A percentile compares a stretch with the other conserved stretches of the same genome.
Evolutionary conservation across 768 basidiomycete species (phyloP).

Genomic region (Mycena leptocephala): DNA sequence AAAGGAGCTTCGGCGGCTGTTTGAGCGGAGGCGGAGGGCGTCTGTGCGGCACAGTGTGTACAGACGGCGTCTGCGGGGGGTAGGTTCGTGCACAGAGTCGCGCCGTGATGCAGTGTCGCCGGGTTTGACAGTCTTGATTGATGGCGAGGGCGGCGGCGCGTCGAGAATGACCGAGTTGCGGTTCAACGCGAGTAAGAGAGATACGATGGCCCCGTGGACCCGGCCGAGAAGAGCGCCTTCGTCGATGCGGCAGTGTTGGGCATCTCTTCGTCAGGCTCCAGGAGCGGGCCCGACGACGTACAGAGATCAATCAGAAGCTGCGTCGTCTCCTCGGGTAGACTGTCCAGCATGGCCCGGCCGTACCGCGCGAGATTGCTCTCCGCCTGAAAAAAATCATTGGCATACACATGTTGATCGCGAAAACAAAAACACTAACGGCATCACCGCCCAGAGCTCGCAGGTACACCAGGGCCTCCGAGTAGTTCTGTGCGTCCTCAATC

Average conservation of each 20-base stretch:
- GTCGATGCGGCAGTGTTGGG: constrained; percentile 42
- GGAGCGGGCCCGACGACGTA: constrained; percentile 72
- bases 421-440: constrained; percentile 68
- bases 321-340: constrained; percentile 91
- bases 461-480: constrained; percentile 86
- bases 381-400: constrained; percentile 64
- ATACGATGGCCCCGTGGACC: constrained; percentile 71
- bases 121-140: constrained; percentile 62
- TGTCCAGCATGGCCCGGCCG: constrained; percentile 88
- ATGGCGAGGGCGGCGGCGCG: constrained; percentile 60
- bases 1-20: constrained; percentile 71
- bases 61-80: constrained; percentile 53
- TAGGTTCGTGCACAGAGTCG: constrained; percentile 58
- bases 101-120: constrained; percentile 54
- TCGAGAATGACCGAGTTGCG: constrained; percentile 64
- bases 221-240: constrained; percentile 46
- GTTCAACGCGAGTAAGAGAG: constrained; percentile 86
- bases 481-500: constrained; percentile 93
- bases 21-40: constrained; percentile 40
- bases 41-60: constrained; percentile 42
- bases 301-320: constrained; percentile 94
- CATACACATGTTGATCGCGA: not conserved
- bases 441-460: constrained; percentile 84
- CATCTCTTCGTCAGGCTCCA: constrained; percentile 58
- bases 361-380: constrained; percentile 91